Percentiles rank a stretch among this genome's conserved stretches.
These are phyloP conservation scores for Wickerhamiella bombiphila DNA, from an alignment of 805 yeast genomes.

Conservation along the genomic window DNA sequence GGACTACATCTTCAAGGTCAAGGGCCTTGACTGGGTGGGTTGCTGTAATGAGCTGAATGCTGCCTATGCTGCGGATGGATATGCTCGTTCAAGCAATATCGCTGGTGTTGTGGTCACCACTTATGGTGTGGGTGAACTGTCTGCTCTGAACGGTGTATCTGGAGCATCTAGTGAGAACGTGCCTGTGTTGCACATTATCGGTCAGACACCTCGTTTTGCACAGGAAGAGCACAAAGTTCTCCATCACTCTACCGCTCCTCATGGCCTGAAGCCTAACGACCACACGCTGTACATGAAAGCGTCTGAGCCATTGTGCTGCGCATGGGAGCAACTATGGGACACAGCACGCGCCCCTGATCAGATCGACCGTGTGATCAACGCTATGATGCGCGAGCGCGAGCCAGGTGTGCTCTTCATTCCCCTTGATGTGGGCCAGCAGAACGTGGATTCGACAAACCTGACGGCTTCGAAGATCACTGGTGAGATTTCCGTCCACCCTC, in stretches of 20 bases:
- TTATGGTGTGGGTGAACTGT: conserved; percentile 80
- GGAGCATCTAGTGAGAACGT: conserved; percentile 74
- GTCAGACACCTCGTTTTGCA: conserved; percentile 40
- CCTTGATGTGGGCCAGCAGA: conserved; percentile 41
- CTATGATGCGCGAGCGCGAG: conserved; percentile 41
- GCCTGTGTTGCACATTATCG: conserved; percentile 74
- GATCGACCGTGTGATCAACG: conserved; percentile 51
- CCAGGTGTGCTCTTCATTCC: conserved; percentile 82
- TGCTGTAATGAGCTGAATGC: conserved; percentile 81
- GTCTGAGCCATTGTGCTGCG: conserved; percentile 43
- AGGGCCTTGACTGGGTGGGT: conserved; percentile 58
- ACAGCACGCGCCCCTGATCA: conserved; percentile 37
- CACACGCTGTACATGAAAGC: conserved; percentile 52
- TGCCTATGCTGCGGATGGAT: conserved; percentile 86
- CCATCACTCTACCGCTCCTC: conserved; percentile 28
- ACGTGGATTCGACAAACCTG: conserved; percentile 28
- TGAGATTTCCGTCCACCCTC: conserved; percentile 17
- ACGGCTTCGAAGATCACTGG: conserved; percentile 21
- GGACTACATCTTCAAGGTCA: conserved; percentile 26
- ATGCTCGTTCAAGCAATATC: conserved; percentile 48
- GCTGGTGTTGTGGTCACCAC: conserved; percentile 61
- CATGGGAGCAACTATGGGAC: conserved; percentile 35
- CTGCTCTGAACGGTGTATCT: conserved; percentile 68
- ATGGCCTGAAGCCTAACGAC: conserved; percentile 35
- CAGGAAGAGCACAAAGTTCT: conserved; percentile 24